Base-by-base conservation (phyloP, 2,329 filamentous ascomycete genomes). In the Alternaria novae-zelandiae region DNA sequence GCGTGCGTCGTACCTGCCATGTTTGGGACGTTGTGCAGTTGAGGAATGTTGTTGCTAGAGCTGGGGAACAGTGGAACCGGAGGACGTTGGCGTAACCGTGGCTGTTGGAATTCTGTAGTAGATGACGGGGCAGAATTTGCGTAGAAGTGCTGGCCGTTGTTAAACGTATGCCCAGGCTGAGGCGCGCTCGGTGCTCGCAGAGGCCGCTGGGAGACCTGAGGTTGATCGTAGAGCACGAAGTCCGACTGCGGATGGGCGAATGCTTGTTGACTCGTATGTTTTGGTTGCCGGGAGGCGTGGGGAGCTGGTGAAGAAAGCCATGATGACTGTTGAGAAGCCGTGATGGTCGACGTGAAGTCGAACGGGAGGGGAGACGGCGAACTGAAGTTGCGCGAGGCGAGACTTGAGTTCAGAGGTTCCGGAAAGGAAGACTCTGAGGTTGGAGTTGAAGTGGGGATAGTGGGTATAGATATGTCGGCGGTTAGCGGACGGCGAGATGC, bases 271-370 rank as follows among this genome's bases (percentile, higher is more conserved):
- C 74, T 73, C 64, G 74, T 76, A 71, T 73, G 76, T 72, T 84
- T 83, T 80, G 82, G 84, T 80, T 83, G 82, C 81, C 82, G 78
- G 81, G 79, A 79, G 81, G 83, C 80, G 82, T 81, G 75, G 78
- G 83, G 76, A 81, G 83, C 80, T 82, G 83, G 80, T 87, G 89
- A 89, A 86, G 90, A 87, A 89, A 86, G 90, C 91, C 91, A 94
- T 94, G 86, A 75, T 93, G 89, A 88, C 78, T 83, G 80, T 80
- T 82, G 80, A 81, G 89, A 87, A 92, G 91, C 91, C 91, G 91
- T 94, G 87, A 86, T 93, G 90, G 90, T 90, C 89, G 91, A 89
- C 88, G 85, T 78, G 73, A 86, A 88, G 88, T 90, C 89, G 88
- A 85, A 87, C 78, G 82, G 80, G 83, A 85, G 80, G 83, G 83